Percentiles rank a stretch among this genome's conserved stretches.
Conservation (phyloP, 2,329 filamentous ascomycete species). For the Calonectria crousiana region DNA sequence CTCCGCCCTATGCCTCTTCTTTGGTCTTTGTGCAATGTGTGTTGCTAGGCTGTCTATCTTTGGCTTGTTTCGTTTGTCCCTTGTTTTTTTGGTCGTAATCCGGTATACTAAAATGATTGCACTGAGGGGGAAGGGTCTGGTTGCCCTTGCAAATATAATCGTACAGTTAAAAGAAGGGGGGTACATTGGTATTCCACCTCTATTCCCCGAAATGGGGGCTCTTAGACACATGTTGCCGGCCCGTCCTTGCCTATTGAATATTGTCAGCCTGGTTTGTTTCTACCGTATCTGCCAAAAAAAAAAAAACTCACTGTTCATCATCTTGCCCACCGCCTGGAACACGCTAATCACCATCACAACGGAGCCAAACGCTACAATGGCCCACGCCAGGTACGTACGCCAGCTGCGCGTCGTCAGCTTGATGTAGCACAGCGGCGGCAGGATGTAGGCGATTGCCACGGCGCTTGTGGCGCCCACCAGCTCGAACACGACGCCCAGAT, state of each 20-base stretch:
- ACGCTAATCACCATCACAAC: slow-evolving; percentile 86
- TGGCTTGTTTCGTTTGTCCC: not conserved
- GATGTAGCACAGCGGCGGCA: slow-evolving; percentile 95
- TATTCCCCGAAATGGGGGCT: not conserved
- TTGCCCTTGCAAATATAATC: slow-evolving; percentile 18
- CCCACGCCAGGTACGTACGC: slow-evolving; percentile 79
- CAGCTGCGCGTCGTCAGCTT: slow-evolving; percentile 85
- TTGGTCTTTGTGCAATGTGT: slow-evolving; percentile 1
- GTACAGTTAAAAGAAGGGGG: slow-evolving; percentile 5
- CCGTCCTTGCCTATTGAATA: slow-evolving; percentile 40
- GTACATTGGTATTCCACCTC: not conserved
- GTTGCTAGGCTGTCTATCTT: slow-evolving; percentile 5
- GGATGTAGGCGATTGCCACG: slow-evolving; percentile 92
- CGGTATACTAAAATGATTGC: not conserved
- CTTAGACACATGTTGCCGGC: slow-evolving; percentile 41
- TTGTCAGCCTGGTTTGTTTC: slow-evolving; percentile 28
- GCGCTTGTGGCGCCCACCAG: slow-evolving; percentile 95
- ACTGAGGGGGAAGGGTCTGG: not conserved
- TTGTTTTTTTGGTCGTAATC: not conserved
- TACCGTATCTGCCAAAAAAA: not conserved
- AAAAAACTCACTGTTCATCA: slow-evolving; percentile 61
- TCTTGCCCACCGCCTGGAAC: slow-evolving; percentile 78
- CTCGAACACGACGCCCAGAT: slow-evolving; percentile 94
- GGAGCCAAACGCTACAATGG: slow-evolving; percentile 81
- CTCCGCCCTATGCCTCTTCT: slow-evolving; percentile 12